Evolutionary conservation across 1,139 yeast genomes (phyloP).

Genomic region (Pichia inconspicua): DNA sequence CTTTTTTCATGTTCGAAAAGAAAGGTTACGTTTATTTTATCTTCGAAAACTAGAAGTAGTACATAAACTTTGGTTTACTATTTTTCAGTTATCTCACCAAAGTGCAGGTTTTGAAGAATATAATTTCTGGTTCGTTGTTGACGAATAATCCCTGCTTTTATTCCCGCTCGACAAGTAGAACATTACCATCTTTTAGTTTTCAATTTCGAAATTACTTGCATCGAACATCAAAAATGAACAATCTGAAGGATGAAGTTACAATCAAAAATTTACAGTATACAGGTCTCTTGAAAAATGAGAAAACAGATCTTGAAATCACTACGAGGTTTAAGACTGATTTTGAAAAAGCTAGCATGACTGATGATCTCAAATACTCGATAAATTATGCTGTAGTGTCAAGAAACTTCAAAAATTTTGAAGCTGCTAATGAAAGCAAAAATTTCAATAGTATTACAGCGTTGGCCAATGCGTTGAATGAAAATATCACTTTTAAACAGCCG

Average conservation of each 20-base stretch:
- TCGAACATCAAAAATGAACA: not conserved
- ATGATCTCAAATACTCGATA: slow-evolving; percentile 71
- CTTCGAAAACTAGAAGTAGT: not conserved
- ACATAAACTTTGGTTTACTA: not conserved
- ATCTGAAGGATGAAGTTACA: slow-evolving; percentile 18
- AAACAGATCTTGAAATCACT: slow-evolving; percentile 12
- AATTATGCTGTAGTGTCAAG: slow-evolving; percentile 82
- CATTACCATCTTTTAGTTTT: not conserved
- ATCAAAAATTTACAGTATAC: slow-evolving; percentile 16
- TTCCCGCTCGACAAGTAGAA: not conserved
- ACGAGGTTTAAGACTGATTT: slow-evolving; percentile 61
- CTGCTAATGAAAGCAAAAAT: slow-evolving; percentile 36
- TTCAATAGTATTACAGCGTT: slow-evolving; percentile 49
- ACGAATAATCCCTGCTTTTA: not conserved
- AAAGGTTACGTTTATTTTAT: too few species aligned
- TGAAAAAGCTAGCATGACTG: slow-evolving; percentile 60
- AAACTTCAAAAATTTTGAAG: slow-evolving; percentile 47
- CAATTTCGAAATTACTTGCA: not conserved
- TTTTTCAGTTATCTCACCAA: not conserved
- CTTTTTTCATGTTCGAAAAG: too few species aligned
- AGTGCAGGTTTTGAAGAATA: slow-evolving; percentile 1
- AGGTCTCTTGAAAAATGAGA: slow-evolving; percentile 11
- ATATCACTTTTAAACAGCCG: slow-evolving; percentile 22
- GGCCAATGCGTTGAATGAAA: slow-evolving; percentile 48
- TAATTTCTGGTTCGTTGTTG: not conserved